Conservation (phyloP, 2,329 filamentous ascomycete species). For the Fusarium beomiforme region DNA sequence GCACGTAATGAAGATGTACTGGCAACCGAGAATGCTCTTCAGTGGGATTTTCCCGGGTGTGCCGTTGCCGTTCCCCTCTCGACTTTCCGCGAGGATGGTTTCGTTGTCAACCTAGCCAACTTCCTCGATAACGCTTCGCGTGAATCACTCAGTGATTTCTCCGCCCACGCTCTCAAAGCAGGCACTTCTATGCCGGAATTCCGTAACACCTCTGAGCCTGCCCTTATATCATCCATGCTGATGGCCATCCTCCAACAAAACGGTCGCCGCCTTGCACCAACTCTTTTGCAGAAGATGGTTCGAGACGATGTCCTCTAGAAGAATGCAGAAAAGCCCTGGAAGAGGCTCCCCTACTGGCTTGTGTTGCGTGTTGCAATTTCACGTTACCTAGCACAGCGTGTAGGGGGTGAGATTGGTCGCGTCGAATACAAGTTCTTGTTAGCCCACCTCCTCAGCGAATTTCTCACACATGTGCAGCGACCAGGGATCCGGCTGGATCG, state of each 20-base stretch:
- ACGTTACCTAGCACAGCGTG: conserved; percentile 57
- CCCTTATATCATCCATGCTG: conserved; percentile 68
- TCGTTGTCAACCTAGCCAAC: conserved; percentile 50
- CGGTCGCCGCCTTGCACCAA: conserved; percentile 54
- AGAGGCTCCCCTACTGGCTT: conserved; percentile 71
- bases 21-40: conserved; percentile 59
- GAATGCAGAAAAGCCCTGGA: conserved; percentile 66
- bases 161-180: conserved; percentile 63
- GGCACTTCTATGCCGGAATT: conserved; percentile 59
- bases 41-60: conserved; percentile 68
- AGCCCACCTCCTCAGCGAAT: conserved; percentile 55
- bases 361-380: conserved; percentile 68
- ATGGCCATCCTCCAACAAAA: conserved; percentile 68
- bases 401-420: conserved; percentile 42
- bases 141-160: conserved; percentile 64
- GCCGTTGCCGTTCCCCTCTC: conserved; percentile 57
- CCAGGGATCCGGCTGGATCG: conserved; percentile 23
- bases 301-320: conserved; percentile 69
- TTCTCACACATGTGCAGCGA: conserved; percentile 54
- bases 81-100: conserved; percentile 39
- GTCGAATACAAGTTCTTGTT: conserved; percentile 68
- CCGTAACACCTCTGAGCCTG: conserved; percentile 67
- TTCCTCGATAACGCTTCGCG: conserved; percentile 67
- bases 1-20: conserved; percentile 63
- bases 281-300: conserved; percentile 63